Conservation (phyloP, 228 moss, liverwort and hornwort species). For the Sphagnum magellanicum region DNA sequence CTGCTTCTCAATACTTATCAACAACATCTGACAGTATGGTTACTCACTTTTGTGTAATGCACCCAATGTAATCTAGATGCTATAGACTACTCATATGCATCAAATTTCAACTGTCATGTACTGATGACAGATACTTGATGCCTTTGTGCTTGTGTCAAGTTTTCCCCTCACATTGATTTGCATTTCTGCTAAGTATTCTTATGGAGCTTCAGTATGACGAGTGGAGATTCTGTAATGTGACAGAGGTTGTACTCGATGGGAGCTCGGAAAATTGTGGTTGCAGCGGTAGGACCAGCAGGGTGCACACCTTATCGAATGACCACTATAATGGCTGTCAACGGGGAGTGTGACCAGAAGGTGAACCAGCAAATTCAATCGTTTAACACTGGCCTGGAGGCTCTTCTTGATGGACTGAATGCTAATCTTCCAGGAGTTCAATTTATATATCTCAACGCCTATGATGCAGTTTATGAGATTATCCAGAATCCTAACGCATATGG, state of each 20-base stretch:
- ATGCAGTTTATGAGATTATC: conserved; percentile 17
- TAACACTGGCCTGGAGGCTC: conserved; percentile 28
- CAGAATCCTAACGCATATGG: conserved; percentile 18
- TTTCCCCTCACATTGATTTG: not conserved
- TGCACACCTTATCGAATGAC: conserved; percentile 20
- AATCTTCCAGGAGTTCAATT: conserved; percentile 22
- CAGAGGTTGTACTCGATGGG: not conserved
- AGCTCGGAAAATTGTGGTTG: not conserved
- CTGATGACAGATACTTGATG: no score
- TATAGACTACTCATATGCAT: no score
- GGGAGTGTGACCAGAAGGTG: conserved; percentile 21
- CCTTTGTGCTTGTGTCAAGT: no score
- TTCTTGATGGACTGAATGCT: conserved; percentile 30
- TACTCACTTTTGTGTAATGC: no score
- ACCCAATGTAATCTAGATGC: no score
- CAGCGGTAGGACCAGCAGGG: not conserved
- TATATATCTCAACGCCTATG: conserved; percentile 30
- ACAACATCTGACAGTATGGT: conserved; percentile 17
- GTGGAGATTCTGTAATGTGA: not conserved
- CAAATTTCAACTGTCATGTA: no score
- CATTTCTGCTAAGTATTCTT: not conserved
- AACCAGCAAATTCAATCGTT: conserved; percentile 8
- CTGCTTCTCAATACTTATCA: conserved; percentile 16
- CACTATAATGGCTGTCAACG: conserved; percentile 9
- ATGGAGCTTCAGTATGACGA: not conserved